A percentile compares a stretch with the other conserved stretches of the same genome.
These are phyloP conservation scores for Jamesozyma rosinii DNA, from an alignment of 805 yeast genomes.

Conservation along the genomic window DNA sequence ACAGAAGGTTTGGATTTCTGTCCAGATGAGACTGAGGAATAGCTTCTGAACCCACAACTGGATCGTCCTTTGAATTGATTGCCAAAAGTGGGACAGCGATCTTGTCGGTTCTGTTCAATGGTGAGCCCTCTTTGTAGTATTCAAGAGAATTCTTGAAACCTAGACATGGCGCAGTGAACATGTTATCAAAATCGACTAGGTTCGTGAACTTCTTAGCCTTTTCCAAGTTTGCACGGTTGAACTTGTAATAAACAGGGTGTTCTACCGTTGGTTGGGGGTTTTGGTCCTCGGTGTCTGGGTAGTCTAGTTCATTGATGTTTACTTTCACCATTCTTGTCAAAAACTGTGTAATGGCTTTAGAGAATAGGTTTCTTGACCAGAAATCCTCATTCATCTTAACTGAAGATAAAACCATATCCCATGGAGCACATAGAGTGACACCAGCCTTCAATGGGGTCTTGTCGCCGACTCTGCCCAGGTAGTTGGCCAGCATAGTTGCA, in stretches of 20 bases:
- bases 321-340: slow-evolving; percentile 38
- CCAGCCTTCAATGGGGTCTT: slow-evolving; percentile 48
- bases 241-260: slow-evolving; percentile 15
- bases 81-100: slow-evolving; percentile 54
- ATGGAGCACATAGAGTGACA: slow-evolving; percentile 54
- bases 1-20: slow-evolving; percentile 48
- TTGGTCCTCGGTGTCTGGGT: slow-evolving; percentile 11
- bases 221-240: slow-evolving; percentile 28
- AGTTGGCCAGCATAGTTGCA: slow-evolving; percentile 55
- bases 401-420: slow-evolving; percentile 59
- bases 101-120: slow-evolving; percentile 46
- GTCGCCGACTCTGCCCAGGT: slow-evolving; percentile 57
- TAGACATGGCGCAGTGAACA: slow-evolving; percentile 50
- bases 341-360: slow-evolving; percentile 35
- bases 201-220: slow-evolving; percentile 33
- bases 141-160: slow-evolving; percentile 54
- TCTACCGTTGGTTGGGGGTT: slow-evolving; percentile 11
- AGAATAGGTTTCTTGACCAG: slow-evolving; percentile 36
- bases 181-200: slow-evolving; percentile 50
- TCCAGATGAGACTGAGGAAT: slow-evolving; percentile 44
- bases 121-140: slow-evolving; percentile 59
- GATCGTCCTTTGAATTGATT: slow-evolving; percentile 49
- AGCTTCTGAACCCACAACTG: slow-evolving; percentile 45
- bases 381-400: slow-evolving; percentile 33
- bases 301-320: slow-evolving; percentile 30